These are phyloP conservation scores for Entophlyctis luteolus DNA, from an alignment of 192 early-diverging fungal species.

Conservation along the genomic window DNA sequence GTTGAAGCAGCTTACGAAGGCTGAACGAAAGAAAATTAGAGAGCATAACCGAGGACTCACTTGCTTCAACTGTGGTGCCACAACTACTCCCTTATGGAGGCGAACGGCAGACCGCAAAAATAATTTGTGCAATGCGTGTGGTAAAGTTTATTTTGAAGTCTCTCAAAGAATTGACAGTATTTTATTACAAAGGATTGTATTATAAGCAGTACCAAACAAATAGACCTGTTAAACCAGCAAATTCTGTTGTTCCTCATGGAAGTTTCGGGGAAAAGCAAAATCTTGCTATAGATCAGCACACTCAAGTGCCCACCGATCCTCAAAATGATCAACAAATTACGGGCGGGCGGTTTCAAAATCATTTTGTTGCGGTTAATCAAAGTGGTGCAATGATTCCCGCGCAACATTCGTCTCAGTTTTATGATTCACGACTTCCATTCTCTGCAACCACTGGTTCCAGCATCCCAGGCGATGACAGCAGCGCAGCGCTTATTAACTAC, in stretches of 20 bases:
- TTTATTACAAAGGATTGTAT: neutral
- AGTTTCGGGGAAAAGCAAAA: neutral
- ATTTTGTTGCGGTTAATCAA: no score
- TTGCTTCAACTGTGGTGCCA: conserved; percentile 77
- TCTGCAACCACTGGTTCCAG: no score
- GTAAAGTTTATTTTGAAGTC: conserved; percentile 27
- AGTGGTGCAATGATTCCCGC: no score
- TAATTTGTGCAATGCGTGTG: conserved; percentile 80
- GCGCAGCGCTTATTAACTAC: no score
- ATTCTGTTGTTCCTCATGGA: neutral
- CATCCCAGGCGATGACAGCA: no score
- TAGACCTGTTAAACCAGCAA: neutral
- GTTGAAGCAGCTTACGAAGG: neutral
- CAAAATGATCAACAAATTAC: no score
- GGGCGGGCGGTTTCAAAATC: no score
- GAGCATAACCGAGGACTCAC: conserved; percentile 25
- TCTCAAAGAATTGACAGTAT: neutral
- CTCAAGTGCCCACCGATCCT: no score
- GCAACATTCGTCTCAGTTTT: no score
- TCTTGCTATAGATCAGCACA: no score
- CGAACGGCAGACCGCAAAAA: conserved; percentile 65
- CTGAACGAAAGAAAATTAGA: conserved; percentile 31
- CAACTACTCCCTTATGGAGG: conserved; percentile 75
- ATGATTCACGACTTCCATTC: no score
- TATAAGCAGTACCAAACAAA: neutral